Evolutionary conservation across 352 stramenopile species (phyloP).

Genomic region (Phytophthora idaei): DNA sequence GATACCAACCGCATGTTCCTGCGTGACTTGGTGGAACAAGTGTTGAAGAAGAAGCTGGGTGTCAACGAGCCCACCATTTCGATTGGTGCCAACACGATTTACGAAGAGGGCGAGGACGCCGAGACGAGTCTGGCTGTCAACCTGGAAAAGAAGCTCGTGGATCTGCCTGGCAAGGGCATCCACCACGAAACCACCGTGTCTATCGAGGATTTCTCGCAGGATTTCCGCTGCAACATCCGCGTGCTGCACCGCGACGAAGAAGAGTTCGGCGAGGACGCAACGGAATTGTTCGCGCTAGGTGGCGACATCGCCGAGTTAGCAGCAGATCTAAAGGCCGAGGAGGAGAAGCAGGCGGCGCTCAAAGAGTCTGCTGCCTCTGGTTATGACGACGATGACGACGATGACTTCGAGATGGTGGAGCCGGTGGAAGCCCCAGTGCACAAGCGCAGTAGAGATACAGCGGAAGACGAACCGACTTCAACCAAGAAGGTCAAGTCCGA

Average conservation of each 20-base stretch:
- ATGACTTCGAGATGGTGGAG: slow-evolving; percentile 38
- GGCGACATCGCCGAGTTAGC: slow-evolving; percentile 70
- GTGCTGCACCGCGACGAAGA: slow-evolving; percentile 72
- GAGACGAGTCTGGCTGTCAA: slow-evolving; percentile 86
- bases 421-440: slow-evolving; percentile 17
- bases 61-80: slow-evolving; percentile 91
- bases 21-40: slow-evolving; percentile 75
- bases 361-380: slow-evolving; percentile 20
- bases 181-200: slow-evolving; percentile 91
- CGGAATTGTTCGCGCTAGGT: slow-evolving; percentile 78
- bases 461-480: slow-evolving; percentile 7
- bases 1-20: slow-evolving; percentile 89
- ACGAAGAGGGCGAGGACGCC: slow-evolving; percentile 95
- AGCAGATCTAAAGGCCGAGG: slow-evolving; percentile 42
- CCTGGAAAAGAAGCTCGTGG: slow-evolving; percentile 84
- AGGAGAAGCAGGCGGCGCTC: slow-evolving; percentile 42
- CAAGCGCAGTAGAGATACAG: slow-evolving; percentile 30
- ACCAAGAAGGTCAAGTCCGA: slow-evolving; percentile 39
- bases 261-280: slow-evolving; percentile 71
- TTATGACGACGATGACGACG: slow-evolving; percentile 30
- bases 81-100: slow-evolving; percentile 89
- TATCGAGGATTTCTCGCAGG: slow-evolving; percentile 96
- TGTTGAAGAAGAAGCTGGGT: slow-evolving; percentile 89
- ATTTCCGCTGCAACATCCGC: slow-evolving; percentile 88
- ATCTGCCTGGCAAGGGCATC: slow-evolving; percentile 93